Base-by-base conservation (phyloP, 352 stramenopile genomes). In the Aphanomyces invadans region DNA sequence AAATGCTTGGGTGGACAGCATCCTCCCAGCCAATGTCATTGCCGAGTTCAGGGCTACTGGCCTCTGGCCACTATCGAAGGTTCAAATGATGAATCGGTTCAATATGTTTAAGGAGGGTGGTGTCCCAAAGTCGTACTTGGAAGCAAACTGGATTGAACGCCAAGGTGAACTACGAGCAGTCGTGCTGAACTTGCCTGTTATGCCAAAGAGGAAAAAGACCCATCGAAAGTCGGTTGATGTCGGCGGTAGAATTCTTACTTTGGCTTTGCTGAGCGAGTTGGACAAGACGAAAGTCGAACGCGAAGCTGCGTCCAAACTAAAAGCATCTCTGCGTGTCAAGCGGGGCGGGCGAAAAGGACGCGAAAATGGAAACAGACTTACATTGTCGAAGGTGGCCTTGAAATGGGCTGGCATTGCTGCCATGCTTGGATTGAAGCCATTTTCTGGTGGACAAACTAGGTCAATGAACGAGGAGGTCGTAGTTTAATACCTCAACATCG, bases 81-180 rank as follows among this genome's bases (percentile, higher is more conserved):
- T 12, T 23, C 46, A 29, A 54, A 54, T 54, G 46, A 54, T 54
- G 46, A 29, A 54, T 11, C 2, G 46, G 10, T 54, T 54, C n/a
- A 21, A 21, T 10, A 15, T 54, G 21, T 54, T 54, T n/a, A 25
- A 54, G 26, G 10, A 54, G 11, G 46, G 46, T 11, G 46, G 46
- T 54, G 46, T 54, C 10, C 46, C 46, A 11, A 31, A 25, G 26
- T 54, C 46, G n/a, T 54, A 54, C 46, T 21, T 54, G 46, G 10
- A 54, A 54, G 46, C 46, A 10, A 15, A 54, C n/a, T 54, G 46
- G 46, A 54, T 54, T 10, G 26, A 54, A n/a, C n/a, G 46, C 15
- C 46, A n/a, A 10, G 46, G 21, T 54, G 46, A 23, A 29, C n/a
- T 54, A 12, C 46, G 46, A 23, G 10, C 10, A 11, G 46, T 23